Evolutionary conservation across 148 eudicot species (phyloP), one percentile per base, ranked within the genome.

Genomic region (Rheum nobile): DNA sequence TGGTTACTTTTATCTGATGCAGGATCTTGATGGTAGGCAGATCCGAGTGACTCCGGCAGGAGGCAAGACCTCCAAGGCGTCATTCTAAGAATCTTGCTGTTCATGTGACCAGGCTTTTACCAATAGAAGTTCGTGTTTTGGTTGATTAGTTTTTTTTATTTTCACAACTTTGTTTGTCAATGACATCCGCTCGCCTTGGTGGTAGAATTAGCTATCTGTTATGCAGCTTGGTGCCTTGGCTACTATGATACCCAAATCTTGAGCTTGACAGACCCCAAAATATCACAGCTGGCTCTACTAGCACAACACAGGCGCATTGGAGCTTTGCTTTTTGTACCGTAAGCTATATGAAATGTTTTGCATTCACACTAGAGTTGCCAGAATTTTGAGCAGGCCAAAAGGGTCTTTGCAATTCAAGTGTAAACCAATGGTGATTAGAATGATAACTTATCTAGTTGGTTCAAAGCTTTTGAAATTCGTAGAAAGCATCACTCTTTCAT

Each of bases 11-110:
- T 69, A 61, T 77, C 26, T 77, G 37, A 59, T 86, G 81, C 85
- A 94, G 98, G 98, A 94, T 76, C 79, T 94, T 3, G 76, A 83
- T 39, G 98, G 98, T 26, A 84, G 98, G 82, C 41, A 83, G 70
- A 94, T 94, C 65, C 89, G 98, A 71, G 97, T 94, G 29, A 83
- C 85, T 72, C 80, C 75, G 67, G 98, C 98, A 28, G n/a, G 98
- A 89, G 84, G 81, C 89, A 61, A 91, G 88, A 72, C 86, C 65
- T 0, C 87, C 85, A 54, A 84, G 83, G 83, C 96, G 97, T 41
- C 83, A 37, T 86, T 88, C 84, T 91, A 74, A 37, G 19, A 61
- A 8, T 13, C 34, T 57, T 17, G 67, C 16, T 17, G 67, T 28
- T 57, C 22, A n/a, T 50, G 26, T n/a, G 26, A n/a, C 0, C 57